Base-by-base conservation (phyloP, 2,329 filamentous ascomycete species). In the Sarocladiaceae sp. region DNA sequence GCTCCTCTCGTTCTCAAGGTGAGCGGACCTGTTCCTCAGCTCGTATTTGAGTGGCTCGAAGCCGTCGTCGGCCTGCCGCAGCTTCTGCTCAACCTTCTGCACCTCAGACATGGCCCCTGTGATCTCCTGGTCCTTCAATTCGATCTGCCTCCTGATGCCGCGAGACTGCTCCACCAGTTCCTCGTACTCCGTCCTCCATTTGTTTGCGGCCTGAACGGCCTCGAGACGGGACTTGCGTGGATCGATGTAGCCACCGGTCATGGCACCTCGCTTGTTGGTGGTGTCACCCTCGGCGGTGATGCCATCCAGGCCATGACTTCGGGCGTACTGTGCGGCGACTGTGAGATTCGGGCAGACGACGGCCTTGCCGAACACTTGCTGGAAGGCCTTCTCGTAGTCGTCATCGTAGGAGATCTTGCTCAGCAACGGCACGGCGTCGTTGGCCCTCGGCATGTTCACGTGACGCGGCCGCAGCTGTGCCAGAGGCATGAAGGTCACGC, bases 221-320 rank as follows among this genome's bases (percentile, higher is more conserved):
- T 93, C 87, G n/a, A 97, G 77, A 20, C 93, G 86, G 1, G 93
- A 97, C 59, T 86, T 87, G 29, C 88, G 82, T 11, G 88, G 83
- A 64, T 99, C 94, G 56, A 96, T 87, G 64, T 87, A 99, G 61
- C 94, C 94, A 75, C 94, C 94, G 47, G 91, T 97, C 74, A 99
- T 83, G 13, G 92, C 93, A 70, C 94, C 94, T 60, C 93, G 88
- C 72, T 95, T 96, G 71, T 97, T 95, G 1, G 91, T 92, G 28
- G 90, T 90, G 68, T 97, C 93, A 67, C 94, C 94, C 53, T 97
- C 92, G 3, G 90, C 88, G 0, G 94, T 99, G 58, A 99, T 96
- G 29, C 90, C 92, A 61, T 91, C 91, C 22, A 97, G 85, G 17
- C 88, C 88, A 62, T 97, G 93, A 61, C 88, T 96, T 62, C 93